Evolutionary conservation across 371 early-diverging fungal species (phyloP).

Genomic region (Choanephora cucurbitarum): DNA sequence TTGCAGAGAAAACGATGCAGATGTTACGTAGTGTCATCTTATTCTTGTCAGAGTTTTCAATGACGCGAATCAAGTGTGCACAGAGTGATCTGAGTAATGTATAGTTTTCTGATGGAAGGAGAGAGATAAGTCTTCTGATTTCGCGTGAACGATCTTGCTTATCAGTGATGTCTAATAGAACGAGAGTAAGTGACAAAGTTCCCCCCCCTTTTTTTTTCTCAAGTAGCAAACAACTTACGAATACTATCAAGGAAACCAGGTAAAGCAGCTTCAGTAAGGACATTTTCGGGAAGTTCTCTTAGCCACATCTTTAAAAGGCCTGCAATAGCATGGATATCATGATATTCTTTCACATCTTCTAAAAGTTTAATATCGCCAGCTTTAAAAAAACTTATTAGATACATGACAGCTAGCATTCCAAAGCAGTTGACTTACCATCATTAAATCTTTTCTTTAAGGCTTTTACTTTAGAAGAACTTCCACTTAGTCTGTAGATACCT

Average conservation of each 20-base stretch:
- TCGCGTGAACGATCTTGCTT: constrained; percentile 73
- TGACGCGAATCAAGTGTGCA: constrained; percentile 87
- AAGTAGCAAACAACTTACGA: constrained; percentile 41
- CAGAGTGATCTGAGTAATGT: constrained; percentile 84
- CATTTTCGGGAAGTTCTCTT: constrained; percentile 84
- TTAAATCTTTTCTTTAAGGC: constrained; percentile 81
- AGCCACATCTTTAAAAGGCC: constrained; percentile 92
- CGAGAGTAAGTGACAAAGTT: not conserved
- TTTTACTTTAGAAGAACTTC: constrained; percentile 72
- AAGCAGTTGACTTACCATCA: constrained; percentile 29
- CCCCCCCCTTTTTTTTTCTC: not conserved
- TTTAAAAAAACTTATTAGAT: too few relatives aligned
- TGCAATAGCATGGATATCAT: constrained; percentile 91
- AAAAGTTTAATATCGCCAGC: constrained; percentile 39
- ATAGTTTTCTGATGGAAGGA: constrained; percentile 86
- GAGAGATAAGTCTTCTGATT: constrained; percentile 75
- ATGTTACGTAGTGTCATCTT: constrained; percentile 95
- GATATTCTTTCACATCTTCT: constrained; percentile 54
- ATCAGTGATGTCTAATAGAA: constrained; percentile 67
- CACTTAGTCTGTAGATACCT: constrained; percentile 93
- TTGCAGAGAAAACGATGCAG: constrained; percentile 92
- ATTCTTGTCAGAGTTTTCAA: constrained; percentile 79
- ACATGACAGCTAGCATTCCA: not conserved
- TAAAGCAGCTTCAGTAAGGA: constrained; percentile 80
- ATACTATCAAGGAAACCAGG: constrained; percentile 78